These are phyloP conservation scores for Coelastrella sp. DNA, from an alignment of 139 green algal species.

Conservation along the genomic window DNA sequence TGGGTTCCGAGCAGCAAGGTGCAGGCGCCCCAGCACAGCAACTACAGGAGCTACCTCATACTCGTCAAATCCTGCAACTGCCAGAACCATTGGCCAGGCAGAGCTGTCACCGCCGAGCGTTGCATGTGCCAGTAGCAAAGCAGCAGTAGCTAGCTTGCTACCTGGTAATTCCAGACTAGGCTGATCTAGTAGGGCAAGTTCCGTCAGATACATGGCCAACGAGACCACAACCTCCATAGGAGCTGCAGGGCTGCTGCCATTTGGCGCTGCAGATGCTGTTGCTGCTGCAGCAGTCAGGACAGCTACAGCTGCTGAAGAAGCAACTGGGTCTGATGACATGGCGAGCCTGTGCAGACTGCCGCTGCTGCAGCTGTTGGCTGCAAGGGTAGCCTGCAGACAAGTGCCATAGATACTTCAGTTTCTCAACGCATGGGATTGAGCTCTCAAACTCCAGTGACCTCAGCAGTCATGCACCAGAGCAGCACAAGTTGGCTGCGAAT, in stretches of 20 bases:
- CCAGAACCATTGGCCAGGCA: constrained; percentile 14
- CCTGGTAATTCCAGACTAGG: neutral
- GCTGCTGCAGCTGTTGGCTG: constrained; percentile 1
- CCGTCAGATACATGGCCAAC: constrained; percentile 31
- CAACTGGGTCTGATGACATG: neutral
- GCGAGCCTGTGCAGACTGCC: neutral
- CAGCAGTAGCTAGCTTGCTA: constrained; percentile 11
- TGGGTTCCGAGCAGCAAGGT: neutral
- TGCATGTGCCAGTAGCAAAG: constrained; percentile 24
- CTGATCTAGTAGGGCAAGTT: constrained; percentile 12
- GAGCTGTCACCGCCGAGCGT: neutral
- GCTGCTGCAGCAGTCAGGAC: neutral
- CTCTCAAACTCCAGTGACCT: too few relatives aligned
- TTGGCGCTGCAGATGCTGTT: neutral
- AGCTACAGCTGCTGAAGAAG: neutral
- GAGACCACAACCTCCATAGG: constrained; percentile 24
- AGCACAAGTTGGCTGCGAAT: too few relatives aligned
- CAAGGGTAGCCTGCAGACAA: neutral
- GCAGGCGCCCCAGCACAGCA: neutral
- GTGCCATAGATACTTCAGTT: neutral
- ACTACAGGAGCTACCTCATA: neutral
- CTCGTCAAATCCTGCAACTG: neutral
- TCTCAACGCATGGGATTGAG: too few relatives aligned
- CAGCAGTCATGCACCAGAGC: too few relatives aligned
- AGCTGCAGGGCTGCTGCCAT: neutral